phyloP scores from a whole-genome alignment of 306 rosid genomes.

The Castanea sativa region DNA sequence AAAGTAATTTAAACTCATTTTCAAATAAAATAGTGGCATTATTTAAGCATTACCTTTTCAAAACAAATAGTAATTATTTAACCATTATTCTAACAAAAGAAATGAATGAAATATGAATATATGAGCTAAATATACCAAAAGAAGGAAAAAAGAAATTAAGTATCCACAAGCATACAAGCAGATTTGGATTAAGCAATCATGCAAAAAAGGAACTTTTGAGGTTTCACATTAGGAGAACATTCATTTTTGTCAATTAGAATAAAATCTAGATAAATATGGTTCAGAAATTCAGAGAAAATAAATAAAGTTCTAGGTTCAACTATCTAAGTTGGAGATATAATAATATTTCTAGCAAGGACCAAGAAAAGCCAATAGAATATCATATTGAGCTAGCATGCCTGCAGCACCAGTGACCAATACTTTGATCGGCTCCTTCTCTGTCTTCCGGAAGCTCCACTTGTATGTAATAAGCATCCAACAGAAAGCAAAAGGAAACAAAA shows the following conservation, averaged over 20 bases:
- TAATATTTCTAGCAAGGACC: not conserved
- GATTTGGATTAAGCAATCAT: not conserved
- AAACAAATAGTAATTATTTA: too few relatives aligned
- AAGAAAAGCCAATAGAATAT: not conserved
- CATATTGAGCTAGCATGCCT: slow-evolving; percentile 49
- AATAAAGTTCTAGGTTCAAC: not conserved
- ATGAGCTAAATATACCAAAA: too few relatives aligned
- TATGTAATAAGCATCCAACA: slow-evolving; percentile 64
- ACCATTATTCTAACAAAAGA: too few relatives aligned
- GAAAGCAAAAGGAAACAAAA: slow-evolving; percentile 43
- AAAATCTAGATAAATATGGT: not conserved
- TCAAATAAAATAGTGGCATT: too few relatives aligned
- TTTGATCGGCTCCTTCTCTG: slow-evolving; percentile 62
- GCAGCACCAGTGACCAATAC: slow-evolving; percentile 84
- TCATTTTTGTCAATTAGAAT: not conserved
- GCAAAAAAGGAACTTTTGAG: not conserved
- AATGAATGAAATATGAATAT: too few relatives aligned
- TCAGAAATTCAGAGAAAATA: not conserved
- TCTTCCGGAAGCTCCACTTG: slow-evolving; percentile 58
- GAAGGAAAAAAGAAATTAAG: not conserved
- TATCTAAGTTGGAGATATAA: not conserved
- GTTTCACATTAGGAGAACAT: not conserved
- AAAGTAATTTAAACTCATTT: too few relatives aligned
- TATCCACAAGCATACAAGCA: too few relatives aligned
- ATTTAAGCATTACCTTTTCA: too few relatives aligned